A percentile compares a stretch with the other conserved stretches of the same genome.
Conservation (phyloP, 2,329 filamentous ascomycete species). For the Pseudogymnoascus destructans region DNA sequence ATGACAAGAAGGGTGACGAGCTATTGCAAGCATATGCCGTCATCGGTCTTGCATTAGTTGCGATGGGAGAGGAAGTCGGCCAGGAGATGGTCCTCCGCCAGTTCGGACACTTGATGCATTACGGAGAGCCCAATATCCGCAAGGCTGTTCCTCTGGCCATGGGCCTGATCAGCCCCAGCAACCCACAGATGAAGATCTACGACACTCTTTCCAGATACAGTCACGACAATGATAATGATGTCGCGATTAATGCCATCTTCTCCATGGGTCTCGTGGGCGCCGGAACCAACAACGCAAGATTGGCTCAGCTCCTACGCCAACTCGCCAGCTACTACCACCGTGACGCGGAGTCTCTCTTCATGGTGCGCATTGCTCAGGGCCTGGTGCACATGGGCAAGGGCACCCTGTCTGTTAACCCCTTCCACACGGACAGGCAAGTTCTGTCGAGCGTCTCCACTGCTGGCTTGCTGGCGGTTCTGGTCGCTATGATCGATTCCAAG, state of each 20-base stretch:
- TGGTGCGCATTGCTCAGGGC: constrained; percentile 97
- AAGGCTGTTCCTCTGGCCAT: constrained; percentile 92
- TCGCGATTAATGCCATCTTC: constrained; percentile 96
- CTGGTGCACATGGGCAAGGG: constrained; percentile 99
- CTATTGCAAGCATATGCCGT: constrained; percentile 93
- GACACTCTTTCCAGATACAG: constrained; percentile 95
- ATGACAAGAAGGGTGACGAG: constrained; percentile 91
- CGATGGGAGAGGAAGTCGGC: constrained; percentile 96
- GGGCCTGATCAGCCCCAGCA: constrained; percentile 92
- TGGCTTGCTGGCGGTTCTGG: constrained; percentile 76
- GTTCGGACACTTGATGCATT: constrained; percentile 98
- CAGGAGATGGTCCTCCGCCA: constrained; percentile 98
- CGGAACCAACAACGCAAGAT: constrained; percentile 92
- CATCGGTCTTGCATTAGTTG: constrained; percentile 80
- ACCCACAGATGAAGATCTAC: constrained; percentile 99
- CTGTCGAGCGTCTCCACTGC: constrained; percentile 83
- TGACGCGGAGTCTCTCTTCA: constrained; percentile 91
- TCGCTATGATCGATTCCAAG: constrained; percentile 93
- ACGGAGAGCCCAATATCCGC: constrained; percentile 92
- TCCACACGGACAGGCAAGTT: constrained; percentile 96
- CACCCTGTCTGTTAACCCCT: constrained; percentile 90
- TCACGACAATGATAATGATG: constrained; percentile 97
- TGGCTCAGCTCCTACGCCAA: constrained; percentile 88
- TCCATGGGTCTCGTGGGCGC: constrained; percentile 96
- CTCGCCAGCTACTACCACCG: constrained; percentile 96